Evolutionary conservation across 495 filamentous ascomycete genomes (phyloP).

Genomic region (Lophiostoma macrostomum): DNA sequence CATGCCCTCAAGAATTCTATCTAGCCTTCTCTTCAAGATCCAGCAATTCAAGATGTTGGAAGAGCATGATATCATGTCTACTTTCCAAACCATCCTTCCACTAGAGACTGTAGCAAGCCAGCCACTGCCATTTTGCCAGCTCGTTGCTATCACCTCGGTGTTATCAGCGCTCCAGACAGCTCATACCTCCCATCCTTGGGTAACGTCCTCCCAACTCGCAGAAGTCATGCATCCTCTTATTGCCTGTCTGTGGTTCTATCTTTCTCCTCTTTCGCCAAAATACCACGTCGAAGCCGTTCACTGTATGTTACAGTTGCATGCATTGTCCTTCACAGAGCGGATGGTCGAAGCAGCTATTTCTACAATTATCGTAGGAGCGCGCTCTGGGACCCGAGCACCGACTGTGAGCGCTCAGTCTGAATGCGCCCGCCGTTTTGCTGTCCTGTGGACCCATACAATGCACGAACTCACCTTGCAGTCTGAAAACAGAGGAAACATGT

Average conservation of each 20-base stretch:
- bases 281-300: constrained; percentile 91
- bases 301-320: constrained; percentile 80
- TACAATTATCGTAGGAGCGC: constrained; percentile 59
- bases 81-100: constrained; percentile 14
- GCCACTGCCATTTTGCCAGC: constrained; percentile 14
- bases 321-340: constrained; percentile 55
- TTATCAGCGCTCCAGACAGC: constrained; percentile 61
- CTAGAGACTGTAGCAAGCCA: neutral
- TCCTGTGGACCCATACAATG: constrained; percentile 43
- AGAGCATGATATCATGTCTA: constrained; percentile 8
- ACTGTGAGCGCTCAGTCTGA: constrained; percentile 2
- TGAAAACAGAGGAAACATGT: constrained; percentile 16
- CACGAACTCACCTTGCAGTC: constrained; percentile 31
- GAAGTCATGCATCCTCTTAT: constrained; percentile 67
- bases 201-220: constrained; percentile 56
- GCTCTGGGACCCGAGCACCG: neutral
- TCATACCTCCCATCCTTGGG: constrained; percentile 43
- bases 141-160: constrained; percentile 53
- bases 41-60: constrained; percentile 6
- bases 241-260: constrained; percentile 68
- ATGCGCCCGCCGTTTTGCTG: constrained; percentile 33
- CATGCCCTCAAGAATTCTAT: constrained; percentile 22
- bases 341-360: constrained; percentile 77
- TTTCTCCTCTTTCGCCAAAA: constrained; percentile 77
- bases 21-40: constrained; percentile 24